Conservation (phyloP, 78 protist genomes). For the Dictyostelium brefeldianum region DNA sequence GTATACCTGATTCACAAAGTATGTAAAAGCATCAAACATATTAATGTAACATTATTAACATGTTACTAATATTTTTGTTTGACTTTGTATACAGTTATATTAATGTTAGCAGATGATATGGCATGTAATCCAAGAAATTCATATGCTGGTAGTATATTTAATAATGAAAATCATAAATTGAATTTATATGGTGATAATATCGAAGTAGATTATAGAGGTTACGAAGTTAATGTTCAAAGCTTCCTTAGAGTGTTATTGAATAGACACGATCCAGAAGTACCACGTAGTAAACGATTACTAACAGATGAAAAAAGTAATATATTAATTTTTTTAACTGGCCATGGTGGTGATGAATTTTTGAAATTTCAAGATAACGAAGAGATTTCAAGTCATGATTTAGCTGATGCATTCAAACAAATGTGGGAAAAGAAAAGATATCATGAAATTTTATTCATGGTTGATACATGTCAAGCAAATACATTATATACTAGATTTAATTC, state of each 20-base stretch:
- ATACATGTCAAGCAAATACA: conserved; percentile 98
- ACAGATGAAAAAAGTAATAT: conserved; percentile 92
- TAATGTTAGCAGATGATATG: conserved; percentile 97
- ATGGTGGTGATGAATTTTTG: conserved; percentile 98
- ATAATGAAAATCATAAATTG: conserved; percentile 76
- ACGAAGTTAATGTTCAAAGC: conserved; percentile 95
- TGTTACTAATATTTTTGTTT: neutral
- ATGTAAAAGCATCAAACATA: conserved; percentile 22
- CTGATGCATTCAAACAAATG: conserved; percentile 96
- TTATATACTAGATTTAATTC: conserved; percentile 60
- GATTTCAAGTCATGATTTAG: conserved; percentile 89
- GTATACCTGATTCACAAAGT: conserved; percentile 97
- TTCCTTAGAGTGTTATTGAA: conserved; percentile 95
- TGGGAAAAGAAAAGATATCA: conserved; percentile 86
- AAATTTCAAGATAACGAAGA: conserved; percentile 98
- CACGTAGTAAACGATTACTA: conserved; percentile 89
- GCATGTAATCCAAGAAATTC: conserved; percentile 97
- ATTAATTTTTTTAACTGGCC: conserved; percentile 95
- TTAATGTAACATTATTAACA: neutral
- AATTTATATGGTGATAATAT: conserved; percentile 93
- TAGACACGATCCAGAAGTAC: conserved; percentile 88
- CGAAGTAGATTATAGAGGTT: conserved; percentile 96
- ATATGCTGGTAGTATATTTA: conserved; percentile 91
- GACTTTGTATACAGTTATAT: conserved; percentile 89
- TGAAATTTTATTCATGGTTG: conserved; percentile 91